Evolutionary conservation across 257 asterid species (phyloP).

Genomic region (Forsythia viridissima): DNA sequence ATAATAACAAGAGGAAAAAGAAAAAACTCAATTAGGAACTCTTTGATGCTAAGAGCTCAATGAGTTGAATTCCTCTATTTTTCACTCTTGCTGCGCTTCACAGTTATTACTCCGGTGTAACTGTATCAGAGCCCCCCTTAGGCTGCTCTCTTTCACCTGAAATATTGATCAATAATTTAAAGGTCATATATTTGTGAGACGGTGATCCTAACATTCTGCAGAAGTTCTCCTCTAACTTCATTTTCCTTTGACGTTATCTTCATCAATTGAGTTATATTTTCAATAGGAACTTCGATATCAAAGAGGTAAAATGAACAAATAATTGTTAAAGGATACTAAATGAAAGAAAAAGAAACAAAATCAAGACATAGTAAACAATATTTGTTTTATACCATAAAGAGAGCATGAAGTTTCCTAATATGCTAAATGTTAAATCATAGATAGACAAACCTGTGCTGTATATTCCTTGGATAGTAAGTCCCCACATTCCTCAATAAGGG

Average conservation of each 20-base stretch:
- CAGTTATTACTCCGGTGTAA: constrained; percentile 5
- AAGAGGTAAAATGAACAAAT: background rate
- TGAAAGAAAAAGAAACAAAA: background rate
- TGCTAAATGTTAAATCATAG: background rate
- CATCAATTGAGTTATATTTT: background rate
- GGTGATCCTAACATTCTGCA: background rate
- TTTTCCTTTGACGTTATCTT: background rate
- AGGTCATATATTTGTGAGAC: background rate
- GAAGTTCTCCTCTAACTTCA: background rate
- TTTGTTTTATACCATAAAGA: background rate
- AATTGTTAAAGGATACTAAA: background rate
- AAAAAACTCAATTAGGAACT: background rate
- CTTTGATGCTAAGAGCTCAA: constrained; percentile 2
- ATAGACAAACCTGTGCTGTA: constrained; percentile 50
- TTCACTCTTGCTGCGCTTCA: constrained; percentile 18
- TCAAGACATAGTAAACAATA: background rate
- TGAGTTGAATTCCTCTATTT: background rate
- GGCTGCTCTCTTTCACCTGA: constrained; percentile 55
- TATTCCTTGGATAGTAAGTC: constrained; percentile 43
- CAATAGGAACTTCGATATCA: background rate
- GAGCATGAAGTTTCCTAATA: background rate
- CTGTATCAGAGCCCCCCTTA: constrained; percentile 31
- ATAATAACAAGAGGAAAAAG: background rate
- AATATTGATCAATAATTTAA: background rate
- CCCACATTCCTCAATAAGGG: constrained; percentile 69